A percentile compares a stretch with the other conserved stretches of the same genome.
Evolutionary conservation across 2,329 filamentous ascomycete genomes (phyloP).

Genomic region (Alternaria ethzedia): DNA sequence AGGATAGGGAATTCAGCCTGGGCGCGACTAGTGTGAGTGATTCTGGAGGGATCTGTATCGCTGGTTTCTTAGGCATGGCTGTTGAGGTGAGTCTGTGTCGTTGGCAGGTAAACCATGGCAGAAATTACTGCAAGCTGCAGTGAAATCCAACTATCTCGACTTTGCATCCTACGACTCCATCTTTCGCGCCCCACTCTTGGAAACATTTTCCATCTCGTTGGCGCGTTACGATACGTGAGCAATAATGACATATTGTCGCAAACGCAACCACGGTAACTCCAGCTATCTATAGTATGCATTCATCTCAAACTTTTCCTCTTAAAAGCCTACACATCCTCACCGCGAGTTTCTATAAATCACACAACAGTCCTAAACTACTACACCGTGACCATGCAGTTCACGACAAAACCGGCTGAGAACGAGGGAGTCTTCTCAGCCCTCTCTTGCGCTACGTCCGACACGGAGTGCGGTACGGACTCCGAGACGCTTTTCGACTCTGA

Average conservation of each 20-base stretch:
- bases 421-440: not conserved
- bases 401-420: not conserved
- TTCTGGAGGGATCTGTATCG: constrained; percentile 86
- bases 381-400: not conserved
- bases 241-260: not conserved
- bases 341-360: too few species aligned
- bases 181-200: not conserved
- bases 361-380: not conserved
- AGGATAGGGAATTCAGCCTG: constrained; percentile 89
- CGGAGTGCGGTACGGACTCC: not conserved
- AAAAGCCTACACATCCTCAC: not conserved
- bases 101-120: constrained; percentile 82
- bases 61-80: constrained; percentile 81
- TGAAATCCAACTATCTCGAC: constrained; percentile 5
- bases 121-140: constrained; percentile 60
- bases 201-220: not conserved
- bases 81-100: constrained; percentile 82
- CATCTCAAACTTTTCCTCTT: not conserved
- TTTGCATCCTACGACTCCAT: not conserved
- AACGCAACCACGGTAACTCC: not conserved
- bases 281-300: not conserved
- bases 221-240: not conserved
- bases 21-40: constrained; percentile 92
- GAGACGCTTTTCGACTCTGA: not conserved
- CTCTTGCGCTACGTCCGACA: not conserved